Base-by-base conservation (phyloP, 2,329 filamentous ascomycete species). In the Ascocoryne sarcoides region DNA sequence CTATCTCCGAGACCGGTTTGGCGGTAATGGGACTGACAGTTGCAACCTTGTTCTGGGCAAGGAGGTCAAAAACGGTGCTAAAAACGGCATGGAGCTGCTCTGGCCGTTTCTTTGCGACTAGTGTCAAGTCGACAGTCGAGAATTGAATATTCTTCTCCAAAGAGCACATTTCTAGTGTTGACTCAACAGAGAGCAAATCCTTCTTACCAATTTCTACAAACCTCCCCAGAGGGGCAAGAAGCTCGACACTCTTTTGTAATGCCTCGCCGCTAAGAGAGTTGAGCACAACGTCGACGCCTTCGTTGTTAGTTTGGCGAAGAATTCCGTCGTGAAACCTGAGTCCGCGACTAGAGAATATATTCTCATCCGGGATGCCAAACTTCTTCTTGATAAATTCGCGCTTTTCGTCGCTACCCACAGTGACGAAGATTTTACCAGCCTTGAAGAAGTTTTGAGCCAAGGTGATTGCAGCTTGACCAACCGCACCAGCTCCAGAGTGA, bases 201-300 rank as follows among this genome's bases (percentile, higher is more conserved):
- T 12, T 16, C 10, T 35, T 35, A 3, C 32, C 32, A 9, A 35
- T 20, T 17, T 35, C 32, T 8, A 35, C n/a, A 20, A 35, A 35
- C 5, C 32, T 7, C n/a, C 32, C 32, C 5, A 35, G 20, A 8
- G n/a, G 10, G 8, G 32, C 32, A 12, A 35, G 5, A n/a, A 15
- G 20, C 5, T 35, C 10, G 16, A 15, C 18, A 19, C 16, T 19
- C 20, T 17, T 7, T 35, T 35, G 15, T 8, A 35, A 19, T 3
- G 10, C 15, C 5, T 17, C 32, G 5, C 32, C 32, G 5, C 16
- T 12, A 7, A 35, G 15, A 20, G 32, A 35, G 18, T 35, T 35
- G 17, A 35, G 32, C 7, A 35, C 19, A 10, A 35, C 32, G 20
- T 35, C 32, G 19, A 35, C 32, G n/a, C 32, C 32, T 19, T 35